phyloP scores from a whole-genome alignment of 257 asterid species.

The Thymus mandschuricus region DNA sequence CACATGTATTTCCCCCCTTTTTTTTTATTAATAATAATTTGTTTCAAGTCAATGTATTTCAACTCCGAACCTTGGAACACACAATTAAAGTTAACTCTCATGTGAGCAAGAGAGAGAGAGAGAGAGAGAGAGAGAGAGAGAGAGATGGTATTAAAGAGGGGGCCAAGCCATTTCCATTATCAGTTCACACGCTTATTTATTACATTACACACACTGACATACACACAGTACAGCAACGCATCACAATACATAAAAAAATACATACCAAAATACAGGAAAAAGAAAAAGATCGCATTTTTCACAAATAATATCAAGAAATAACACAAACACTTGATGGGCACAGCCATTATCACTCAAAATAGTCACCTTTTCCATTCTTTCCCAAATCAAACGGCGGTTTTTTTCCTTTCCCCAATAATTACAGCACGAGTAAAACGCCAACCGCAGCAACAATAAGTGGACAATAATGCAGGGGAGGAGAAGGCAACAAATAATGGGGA shows the following conservation, averaged over 20 bases:
- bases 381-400: background rate
- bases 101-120: conserved; percentile 28
- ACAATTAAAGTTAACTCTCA: conserved; percentile 32
- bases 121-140: conserved; percentile 7
- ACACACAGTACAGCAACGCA: conserved; percentile 11
- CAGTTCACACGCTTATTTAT: conserved; percentile 35
- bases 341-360: background rate
- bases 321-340: background rate
- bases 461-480: conserved; percentile 30
- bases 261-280: conserved; percentile 12
- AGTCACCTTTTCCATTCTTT: background rate
- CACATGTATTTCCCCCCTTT: conserved; percentile 17
- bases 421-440: conserved; percentile 14
- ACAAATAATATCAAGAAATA: conserved; percentile 7
- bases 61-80: conserved; percentile 36
- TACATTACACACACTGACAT: conserved; percentile 23
- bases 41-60: conserved; percentile 13
- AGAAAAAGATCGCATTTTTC: background rate
- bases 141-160: conserved; percentile 41
- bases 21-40: background rate
- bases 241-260: background rate
- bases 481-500: conserved; percentile 4
- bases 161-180: conserved; percentile 45
- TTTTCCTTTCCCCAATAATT: background rate
- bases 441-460: conserved; percentile 24